Percentiles rank a stretch among this genome's conserved stretches.
Evolutionary conservation across 495 filamentous ascomycete genomes (phyloP).

Genomic region (Astrothelium subdiscretum): DNA sequence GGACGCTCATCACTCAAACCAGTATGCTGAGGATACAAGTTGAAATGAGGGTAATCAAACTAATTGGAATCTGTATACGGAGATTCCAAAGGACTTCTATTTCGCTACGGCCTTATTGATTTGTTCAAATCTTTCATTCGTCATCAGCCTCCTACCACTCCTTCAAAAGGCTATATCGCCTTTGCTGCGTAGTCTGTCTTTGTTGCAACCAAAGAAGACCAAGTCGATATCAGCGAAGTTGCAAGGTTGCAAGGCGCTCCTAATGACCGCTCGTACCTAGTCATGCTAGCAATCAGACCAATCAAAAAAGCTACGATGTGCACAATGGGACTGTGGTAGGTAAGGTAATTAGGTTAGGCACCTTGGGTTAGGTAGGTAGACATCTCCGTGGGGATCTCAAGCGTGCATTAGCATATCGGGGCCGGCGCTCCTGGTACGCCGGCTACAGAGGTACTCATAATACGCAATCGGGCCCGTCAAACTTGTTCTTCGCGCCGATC

Average conservation of each 20-base stretch:
- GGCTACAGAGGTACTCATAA: not conserved
- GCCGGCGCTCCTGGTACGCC: too few relatives aligned
- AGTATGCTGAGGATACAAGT: too few relatives aligned
- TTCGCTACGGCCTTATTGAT: constrained; percentile 1
- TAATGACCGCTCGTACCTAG: not conserved
- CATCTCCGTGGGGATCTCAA: too few relatives aligned
- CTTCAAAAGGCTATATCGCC: constrained; percentile 23
- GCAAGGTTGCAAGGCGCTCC: constrained; percentile 6
- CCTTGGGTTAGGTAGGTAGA: too few relatives aligned
- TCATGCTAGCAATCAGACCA: not conserved
- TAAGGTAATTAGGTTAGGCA: too few relatives aligned
- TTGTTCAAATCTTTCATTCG: too few relatives aligned
- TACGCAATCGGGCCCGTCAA: not conserved
- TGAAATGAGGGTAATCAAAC: too few relatives aligned
- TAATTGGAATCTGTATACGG: not conserved
- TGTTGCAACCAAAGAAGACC: constrained; percentile 42
- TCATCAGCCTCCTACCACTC: constrained; percentile 48
- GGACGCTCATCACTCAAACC: too few relatives aligned
- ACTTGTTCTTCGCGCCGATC: not conserved
- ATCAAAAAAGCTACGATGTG: too few relatives aligned
- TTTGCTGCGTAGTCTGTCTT: constrained; percentile 48
- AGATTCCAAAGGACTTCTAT: constrained; percentile 20
- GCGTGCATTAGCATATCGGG: too few relatives aligned
- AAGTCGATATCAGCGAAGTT: constrained; percentile 39
- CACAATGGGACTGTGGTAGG: too few relatives aligned